A percentile compares a stretch with the other conserved stretches of the same genome.
Evolutionary conservation across 2,329 filamentous ascomycete genomes (phyloP).

Genomic region (Penicillium sp.): DNA sequence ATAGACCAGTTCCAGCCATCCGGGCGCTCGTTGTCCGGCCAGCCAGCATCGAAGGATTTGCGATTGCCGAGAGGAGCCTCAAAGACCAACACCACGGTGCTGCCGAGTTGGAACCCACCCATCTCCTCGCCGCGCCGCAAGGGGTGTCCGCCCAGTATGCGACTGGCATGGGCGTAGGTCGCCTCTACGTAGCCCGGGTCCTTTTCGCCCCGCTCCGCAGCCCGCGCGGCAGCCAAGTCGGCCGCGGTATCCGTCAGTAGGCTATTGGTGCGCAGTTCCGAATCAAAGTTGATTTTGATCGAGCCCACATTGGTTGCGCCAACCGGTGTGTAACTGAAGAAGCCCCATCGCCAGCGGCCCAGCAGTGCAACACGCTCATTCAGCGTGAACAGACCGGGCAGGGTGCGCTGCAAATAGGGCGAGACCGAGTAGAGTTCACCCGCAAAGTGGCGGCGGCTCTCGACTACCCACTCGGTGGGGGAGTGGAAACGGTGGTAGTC

Average conservation of each 20-base stretch:
- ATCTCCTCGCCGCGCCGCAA: conserved; percentile 90
- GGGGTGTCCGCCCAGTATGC: conserved; percentile 78
- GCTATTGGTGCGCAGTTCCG: conserved; percentile 88
- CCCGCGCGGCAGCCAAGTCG: conserved; percentile 80
- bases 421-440: conserved; percentile 95
- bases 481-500: conserved; percentile 99
- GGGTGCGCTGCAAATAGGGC: conserved; percentile 87
- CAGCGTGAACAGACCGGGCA: conserved; percentile 92
- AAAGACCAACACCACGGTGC: conserved; percentile 93
- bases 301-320: conserved; percentile 97
- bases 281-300: conserved; percentile 96
- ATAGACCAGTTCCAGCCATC: conserved; percentile 84
- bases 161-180: conserved; percentile 77
- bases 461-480: conserved; percentile 91
- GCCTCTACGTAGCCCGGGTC: conserved; percentile 94
- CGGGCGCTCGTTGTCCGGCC: conserved; percentile 57
- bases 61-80: conserved; percentile 75
- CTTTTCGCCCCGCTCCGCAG: conserved; percentile 71
- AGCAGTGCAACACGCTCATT: conserved; percentile 95
- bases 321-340: conserved; percentile 94
- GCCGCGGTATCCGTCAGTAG: conserved; percentile 90
- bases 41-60: conserved; percentile 62
- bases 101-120: conserved; percentile 95
- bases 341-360: conserved; percentile 93
- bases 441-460: conserved; percentile 93